phyloP scores from a whole-genome alignment of 2,329 filamentous ascomycete species.

The Lachnellula cervina region DNA sequence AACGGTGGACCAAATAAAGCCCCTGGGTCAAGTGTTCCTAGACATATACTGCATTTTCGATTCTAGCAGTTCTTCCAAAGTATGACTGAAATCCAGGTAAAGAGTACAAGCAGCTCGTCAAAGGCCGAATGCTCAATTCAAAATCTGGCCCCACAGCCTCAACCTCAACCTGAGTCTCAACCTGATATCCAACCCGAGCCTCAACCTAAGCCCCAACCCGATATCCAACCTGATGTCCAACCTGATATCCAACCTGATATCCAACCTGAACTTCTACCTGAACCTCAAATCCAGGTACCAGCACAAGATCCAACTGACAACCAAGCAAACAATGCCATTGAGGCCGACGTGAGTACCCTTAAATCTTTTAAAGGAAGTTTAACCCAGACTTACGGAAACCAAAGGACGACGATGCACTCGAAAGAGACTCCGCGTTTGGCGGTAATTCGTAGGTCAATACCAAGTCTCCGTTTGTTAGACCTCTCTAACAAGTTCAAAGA shows the following conservation, averaged over 20 bases:
- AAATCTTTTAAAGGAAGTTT: too few species aligned
- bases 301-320: neutral
- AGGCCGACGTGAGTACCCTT: neutral
- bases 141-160: neutral
- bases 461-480: too few species aligned
- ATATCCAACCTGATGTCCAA: neutral
- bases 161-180: neutral
- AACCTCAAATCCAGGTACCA: neutral
- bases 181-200: neutral
- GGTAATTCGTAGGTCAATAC: constrained; percentile 5
- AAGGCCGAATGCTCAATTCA: neutral
- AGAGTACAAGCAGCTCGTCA: neutral
- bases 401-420: constrained; percentile 4
- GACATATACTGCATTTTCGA: neutral
- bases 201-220: neutral
- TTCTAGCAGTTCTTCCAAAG: neutral
- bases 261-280: neutral
- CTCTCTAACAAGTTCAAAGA: neutral
- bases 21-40: neutral
- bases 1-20: neutral
- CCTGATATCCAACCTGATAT: neutral
- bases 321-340: neutral
- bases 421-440: constrained; percentile 9
- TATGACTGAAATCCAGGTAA: neutral
- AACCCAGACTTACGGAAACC: neutral